Base-by-base conservation (phyloP, 2,329 filamentous ascomycete genomes). In the Hymenoscyphus repandus region DNA sequence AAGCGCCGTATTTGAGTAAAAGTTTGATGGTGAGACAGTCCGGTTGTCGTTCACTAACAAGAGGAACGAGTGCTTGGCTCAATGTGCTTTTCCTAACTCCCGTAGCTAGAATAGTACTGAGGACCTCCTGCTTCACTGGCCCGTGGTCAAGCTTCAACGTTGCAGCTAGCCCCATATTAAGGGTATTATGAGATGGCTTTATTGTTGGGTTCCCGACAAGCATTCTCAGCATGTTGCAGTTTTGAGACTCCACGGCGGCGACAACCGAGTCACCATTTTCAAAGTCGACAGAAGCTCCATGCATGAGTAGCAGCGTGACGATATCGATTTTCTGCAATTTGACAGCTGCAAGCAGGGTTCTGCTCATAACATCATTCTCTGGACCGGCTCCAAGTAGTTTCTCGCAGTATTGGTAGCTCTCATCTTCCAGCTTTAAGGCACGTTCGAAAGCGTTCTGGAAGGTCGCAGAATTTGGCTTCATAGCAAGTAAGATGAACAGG, bases 1-100 rank as follows among this genome's bases (percentile, higher is more conserved):
- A 72, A 74, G 49, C 79, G 68, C 77, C 77, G 80, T 48, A 52
- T n/a, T 34, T 0, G 55, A 65, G 1, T 63, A 58, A 10, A 70
- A 69, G 6, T 68, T 69, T 1, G 68, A 69, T 1, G 66, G 64
- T 0, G 66, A 67, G 47, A 80, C 80, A 0, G 70, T 71, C 27
- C 70, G 69, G 7, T 62, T 62, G 48, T 80, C 78, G 0, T 69
- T 69, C 41, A 68, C 66, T 6, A 70, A 57, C 71, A 34, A 56
- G 47, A 17, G n/a, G n/a, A 42, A 51, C 46, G 13, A 58, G 46
- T 3, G 55, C 51, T 34, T 49, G 45, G 20, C 44, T 52, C 7
- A 54, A 20, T 11, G 18, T 17, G n/a, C 18, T 18, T 5, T 17
- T 20, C 11, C 38, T 15, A 11, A 44, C 49, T 51, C 49, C 22